phyloP scores from a whole-genome alignment of 495 filamentous ascomycete genomes.

The Aspergillus avenaceus region DNA sequence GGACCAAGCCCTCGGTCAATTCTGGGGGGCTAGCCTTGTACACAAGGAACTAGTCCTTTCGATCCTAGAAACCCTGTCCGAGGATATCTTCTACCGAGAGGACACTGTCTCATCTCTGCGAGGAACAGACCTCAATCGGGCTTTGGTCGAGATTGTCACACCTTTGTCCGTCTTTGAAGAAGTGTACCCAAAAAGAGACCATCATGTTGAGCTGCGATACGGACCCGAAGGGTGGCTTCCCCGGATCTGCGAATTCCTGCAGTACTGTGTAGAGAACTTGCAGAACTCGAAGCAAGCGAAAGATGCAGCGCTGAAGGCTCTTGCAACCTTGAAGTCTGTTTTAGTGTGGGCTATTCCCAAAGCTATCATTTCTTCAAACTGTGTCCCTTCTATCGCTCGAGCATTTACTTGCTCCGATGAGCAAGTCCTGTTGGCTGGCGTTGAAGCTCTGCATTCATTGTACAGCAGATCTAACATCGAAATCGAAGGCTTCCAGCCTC shows the following conservation, averaged over 20 bases:
- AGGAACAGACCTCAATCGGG: constrained; percentile 76
- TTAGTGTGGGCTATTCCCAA: constrained; percentile 82
- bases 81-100: constrained; percentile 89
- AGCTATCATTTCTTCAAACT: constrained; percentile 64
- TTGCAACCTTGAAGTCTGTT: constrained; percentile 70
- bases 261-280: constrained; percentile 64
- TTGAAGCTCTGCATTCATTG: constrained; percentile 79
- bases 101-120: constrained; percentile 80
- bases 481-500: constrained; percentile 71
- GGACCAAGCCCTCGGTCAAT: constrained; percentile 74
- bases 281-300: constrained; percentile 57
- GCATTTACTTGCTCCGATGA: constrained; percentile 70
- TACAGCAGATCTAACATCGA: constrained; percentile 71
- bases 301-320: constrained; percentile 63
- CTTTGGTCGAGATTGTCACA: constrained; percentile 89
- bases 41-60: constrained; percentile 78
- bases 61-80: constrained; percentile 87
- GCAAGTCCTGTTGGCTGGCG: constrained; percentile 70
- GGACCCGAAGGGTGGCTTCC: constrained; percentile 84
- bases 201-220: constrained; percentile 58
- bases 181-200: constrained; percentile 63
- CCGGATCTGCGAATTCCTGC: constrained; percentile 70
- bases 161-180: constrained; percentile 70
- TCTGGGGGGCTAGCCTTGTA: constrained; percentile 72
- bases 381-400: constrained; percentile 67